Percentiles rank a stretch among this genome's conserved stretches.
Evolutionary conservation across 1,284 basidiomycete genomes (phyloP).

Genomic region (Trichosporon sp.): DNA sequence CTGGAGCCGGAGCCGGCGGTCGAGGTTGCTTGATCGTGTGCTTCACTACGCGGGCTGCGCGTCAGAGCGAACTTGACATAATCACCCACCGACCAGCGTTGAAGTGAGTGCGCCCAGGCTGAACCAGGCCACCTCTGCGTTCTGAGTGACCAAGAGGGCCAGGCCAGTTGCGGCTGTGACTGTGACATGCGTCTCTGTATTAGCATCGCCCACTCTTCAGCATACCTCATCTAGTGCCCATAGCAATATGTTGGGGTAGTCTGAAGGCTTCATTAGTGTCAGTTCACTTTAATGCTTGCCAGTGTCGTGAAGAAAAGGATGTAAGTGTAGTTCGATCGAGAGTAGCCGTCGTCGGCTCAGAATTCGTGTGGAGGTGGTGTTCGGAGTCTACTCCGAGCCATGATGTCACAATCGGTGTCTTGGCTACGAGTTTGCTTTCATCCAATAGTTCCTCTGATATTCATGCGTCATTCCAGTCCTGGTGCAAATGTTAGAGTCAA

Average conservation of each 20-base stretch:
- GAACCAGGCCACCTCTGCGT: constrained; percentile 65
- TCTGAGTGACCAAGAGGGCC: constrained; percentile 61
- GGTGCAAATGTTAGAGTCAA: no score
- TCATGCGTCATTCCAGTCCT: no score
- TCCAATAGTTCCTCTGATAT: no score
- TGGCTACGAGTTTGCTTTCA: no score
- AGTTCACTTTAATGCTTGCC: no score
- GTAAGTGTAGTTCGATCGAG: no score
- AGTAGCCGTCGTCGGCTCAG: background rate
- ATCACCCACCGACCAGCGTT: constrained; percentile 46
- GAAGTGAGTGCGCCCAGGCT: constrained; percentile 60
- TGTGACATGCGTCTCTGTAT: constrained; percentile 47
- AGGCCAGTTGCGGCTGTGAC: constrained; percentile 59
- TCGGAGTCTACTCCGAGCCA: background rate
- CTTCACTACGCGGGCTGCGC: constrained; percentile 64
- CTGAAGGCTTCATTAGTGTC: constrained; percentile 19
- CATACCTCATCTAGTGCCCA: constrained; percentile 39
- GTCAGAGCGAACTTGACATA: background rate
- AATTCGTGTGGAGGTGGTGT: background rate
- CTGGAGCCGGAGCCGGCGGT: constrained; percentile 51
- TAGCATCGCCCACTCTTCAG: background rate
- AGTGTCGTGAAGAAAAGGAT: no score
- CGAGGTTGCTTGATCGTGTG: constrained; percentile 63
- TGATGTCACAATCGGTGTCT: background rate
- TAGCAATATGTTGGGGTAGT: constrained; percentile 37